Percentiles rank a stretch among this genome's conserved stretches.
Evolutionary conservation across 2,329 filamentous ascomycete genomes (phyloP).

Genomic region (Ploettnerulaceae sp.): DNA sequence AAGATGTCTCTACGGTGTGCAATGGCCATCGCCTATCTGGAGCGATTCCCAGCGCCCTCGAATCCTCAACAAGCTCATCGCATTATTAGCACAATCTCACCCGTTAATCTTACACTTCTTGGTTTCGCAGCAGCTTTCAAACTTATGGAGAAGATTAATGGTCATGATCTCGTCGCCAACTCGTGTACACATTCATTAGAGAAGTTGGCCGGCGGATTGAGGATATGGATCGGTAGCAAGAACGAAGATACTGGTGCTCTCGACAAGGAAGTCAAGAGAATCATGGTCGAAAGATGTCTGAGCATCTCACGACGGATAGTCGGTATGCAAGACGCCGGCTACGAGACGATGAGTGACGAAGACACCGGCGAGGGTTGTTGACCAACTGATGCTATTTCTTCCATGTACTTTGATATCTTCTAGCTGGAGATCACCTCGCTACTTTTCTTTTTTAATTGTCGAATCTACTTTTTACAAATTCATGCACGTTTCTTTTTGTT

Average conservation of each 20-base stretch:
- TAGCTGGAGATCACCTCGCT: background rate
- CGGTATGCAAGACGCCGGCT: slow-evolving; percentile 58
- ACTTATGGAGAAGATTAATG: slow-evolving; percentile 50
- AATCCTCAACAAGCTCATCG: slow-evolving; percentile 42
- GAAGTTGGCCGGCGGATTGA: slow-evolving; percentile 50
- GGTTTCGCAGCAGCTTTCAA: slow-evolving; percentile 56
- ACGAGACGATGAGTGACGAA: slow-evolving; percentile 51
- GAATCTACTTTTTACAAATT: background rate
- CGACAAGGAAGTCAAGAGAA: slow-evolving; percentile 45
- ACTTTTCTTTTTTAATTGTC: background rate
- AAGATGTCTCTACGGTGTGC: slow-evolving; percentile 55
- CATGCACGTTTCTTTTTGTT: background rate
- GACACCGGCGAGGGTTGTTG: slow-evolving; percentile 30
- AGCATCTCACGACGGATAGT: slow-evolving; percentile 51
- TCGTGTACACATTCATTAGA: slow-evolving; percentile 48
- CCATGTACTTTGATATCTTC: background rate
- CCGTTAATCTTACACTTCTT: slow-evolving; percentile 43
- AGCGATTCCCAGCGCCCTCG: slow-evolving; percentile 39
- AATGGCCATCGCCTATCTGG: slow-evolving; percentile 55
- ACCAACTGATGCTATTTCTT: slow-evolving; percentile 9
- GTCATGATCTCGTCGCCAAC: slow-evolving; percentile 44
- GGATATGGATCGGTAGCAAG: slow-evolving; percentile 55
- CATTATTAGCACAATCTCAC: slow-evolving; percentile 47
- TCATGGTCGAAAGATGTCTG: slow-evolving; percentile 52
- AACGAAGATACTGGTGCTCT: slow-evolving; percentile 49